These are phyloP conservation scores for Batkoa obscura DNA, from an alignment of 371 early-diverging fungal genomes.

Conservation along the genomic window DNA sequence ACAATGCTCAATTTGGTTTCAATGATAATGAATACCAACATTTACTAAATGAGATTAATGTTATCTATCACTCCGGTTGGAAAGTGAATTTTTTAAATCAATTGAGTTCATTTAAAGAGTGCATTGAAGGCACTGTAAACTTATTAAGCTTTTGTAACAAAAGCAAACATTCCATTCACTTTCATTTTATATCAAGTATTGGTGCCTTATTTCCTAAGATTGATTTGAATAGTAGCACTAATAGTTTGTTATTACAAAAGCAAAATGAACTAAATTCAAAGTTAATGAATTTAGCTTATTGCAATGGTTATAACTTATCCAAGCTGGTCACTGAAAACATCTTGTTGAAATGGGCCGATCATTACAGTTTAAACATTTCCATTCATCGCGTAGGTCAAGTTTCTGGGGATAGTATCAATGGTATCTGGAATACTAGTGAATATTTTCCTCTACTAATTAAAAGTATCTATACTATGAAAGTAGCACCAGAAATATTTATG, in stretches of 20 bases:
- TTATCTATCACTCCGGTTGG: constrained; percentile 6
- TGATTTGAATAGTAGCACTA: too few relatives aligned
- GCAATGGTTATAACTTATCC: constrained; percentile 21
- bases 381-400: constrained; percentile 22
- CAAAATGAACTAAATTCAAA: background rate
- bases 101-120: background rate
- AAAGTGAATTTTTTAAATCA: constrained; percentile 5
- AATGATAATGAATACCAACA: background rate
- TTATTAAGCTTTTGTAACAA: background rate
- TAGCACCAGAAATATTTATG: background rate
- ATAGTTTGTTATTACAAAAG: background rate
- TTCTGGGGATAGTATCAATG: constrained; percentile 16
- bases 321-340: constrained; percentile 20
- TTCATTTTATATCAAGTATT: background rate
- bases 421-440: constrained; percentile 22
- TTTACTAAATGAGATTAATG: background rate
- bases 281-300: constrained; percentile 9
- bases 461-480: background rate
- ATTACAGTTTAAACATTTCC: constrained; percentile 17
- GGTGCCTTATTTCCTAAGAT: background rate
- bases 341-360: constrained; percentile 10
- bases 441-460: constrained; percentile 14
- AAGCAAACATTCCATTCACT: background rate
- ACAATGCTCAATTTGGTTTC: background rate
- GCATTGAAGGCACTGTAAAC: background rate